A percentile compares a stretch with the other conserved stretches of the same genome.
Evolutionary conservation across 2,329 filamentous ascomycete genomes (phyloP).

Genomic region (Sporothrix protearum): DNA sequence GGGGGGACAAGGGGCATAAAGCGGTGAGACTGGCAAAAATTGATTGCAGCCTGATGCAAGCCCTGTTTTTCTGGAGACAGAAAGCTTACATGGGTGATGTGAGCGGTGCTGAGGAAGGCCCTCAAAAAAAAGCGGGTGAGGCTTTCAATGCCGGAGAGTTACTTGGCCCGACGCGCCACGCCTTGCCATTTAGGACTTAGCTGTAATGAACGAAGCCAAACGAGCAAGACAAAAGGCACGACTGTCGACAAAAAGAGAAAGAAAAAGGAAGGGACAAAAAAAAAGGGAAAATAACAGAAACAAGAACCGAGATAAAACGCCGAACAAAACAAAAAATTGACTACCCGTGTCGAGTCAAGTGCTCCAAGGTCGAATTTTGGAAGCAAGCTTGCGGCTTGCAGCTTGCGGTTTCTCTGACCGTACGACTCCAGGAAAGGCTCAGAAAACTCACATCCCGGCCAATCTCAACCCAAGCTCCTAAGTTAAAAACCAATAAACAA

Average conservation of each 20-base stretch:
- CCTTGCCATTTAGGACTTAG: not conserved
- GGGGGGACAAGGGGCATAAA: not conserved
- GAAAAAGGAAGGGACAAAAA: not conserved
- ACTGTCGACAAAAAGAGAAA: not conserved
- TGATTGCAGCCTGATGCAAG: not conserved
- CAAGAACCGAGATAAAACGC: not conserved
- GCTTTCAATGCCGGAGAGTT: not conserved
- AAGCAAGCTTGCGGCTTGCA: not conserved
- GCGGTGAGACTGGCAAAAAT: not conserved
- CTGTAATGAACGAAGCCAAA: not conserved
- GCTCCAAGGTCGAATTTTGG: not conserved
- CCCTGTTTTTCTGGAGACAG: not conserved
- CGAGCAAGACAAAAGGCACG: not conserved
- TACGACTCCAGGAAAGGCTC: not conserved
- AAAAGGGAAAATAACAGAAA: not conserved
- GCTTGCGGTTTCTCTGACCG: not conserved
- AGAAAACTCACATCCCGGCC: not conserved
- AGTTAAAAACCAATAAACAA: slow-evolving; percentile 10
- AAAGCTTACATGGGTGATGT: not conserved
- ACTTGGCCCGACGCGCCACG: not conserved
- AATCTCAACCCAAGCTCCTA: not conserved
- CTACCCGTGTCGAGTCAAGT: not conserved
- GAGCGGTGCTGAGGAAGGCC: not conserved
- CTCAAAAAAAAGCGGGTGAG: not conserved
- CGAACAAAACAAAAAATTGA: not conserved